Base-by-base conservation (phyloP, 306 rosid genomes). In the Begonia fuchsioides region DNA sequence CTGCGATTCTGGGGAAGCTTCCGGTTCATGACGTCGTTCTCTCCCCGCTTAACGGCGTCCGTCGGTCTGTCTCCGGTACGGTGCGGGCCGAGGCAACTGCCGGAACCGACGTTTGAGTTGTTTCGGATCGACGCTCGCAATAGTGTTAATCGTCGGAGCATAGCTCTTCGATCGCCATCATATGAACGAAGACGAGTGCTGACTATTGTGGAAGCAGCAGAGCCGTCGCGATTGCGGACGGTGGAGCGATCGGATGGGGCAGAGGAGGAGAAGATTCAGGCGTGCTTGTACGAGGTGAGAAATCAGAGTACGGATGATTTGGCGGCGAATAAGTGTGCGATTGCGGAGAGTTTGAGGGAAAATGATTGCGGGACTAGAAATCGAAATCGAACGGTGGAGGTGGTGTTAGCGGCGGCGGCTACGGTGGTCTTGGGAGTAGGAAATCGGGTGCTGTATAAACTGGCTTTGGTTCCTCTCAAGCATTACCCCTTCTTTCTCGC, bases 401-500 rank as follows among this genome's bases (percentile, higher is more conserved):
- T 87, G 63, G 76, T 26, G 68, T 62, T 50, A 2, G 94, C 94
- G 12, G 87, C 67, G 53, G 73, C 46, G 20, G 51, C 55, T 3
- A 77, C 96, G 80, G 96, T 82, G 70, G 75, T 75, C 26, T 48
- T 75, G 52, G 96, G 96, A 8, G 96, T 79, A 2, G 96, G 78
- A 16, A 87, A 87, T 55, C 67, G 96, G 39, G 96, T 87, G 50
- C 17, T 82, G 53, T 82, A 87, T 64, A 87, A 87, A 67, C 69
- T 87, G 40, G 96, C 96, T 43, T 71, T 87, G 80, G 83, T 87
- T 60, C 96, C 96, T 17, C 76, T 87, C 52, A 82, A 87, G 58
- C 78, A 69, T 2, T 87, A 87, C 50, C 96, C 96, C 9, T 87
- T 87, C 76, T 87, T 87, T 56, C 90, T 87, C 17, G 96, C 96